Percentiles rank a stretch among this genome's conserved stretches.
These are phyloP conservation scores for Inonotus hispidus DNA, from an alignment of 1,284 basidiomycete species.

Conservation along the genomic window DNA sequence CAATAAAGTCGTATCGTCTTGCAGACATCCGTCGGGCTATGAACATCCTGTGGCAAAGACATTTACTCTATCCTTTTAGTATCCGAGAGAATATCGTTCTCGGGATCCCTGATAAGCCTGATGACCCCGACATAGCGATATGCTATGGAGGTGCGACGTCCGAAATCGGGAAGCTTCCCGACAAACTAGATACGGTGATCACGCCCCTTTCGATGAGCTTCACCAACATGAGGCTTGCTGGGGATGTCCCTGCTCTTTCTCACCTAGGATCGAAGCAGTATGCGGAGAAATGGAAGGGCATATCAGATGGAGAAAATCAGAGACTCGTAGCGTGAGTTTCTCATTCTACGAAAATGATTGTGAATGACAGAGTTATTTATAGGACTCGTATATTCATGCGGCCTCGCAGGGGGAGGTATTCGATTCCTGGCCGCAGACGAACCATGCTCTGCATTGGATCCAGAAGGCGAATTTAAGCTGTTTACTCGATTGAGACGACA, in stretches of 20 bases:
- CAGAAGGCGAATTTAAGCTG: conserved; percentile 43
- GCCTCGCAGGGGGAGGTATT: conserved; percentile 37
- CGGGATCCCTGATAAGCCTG: conserved; percentile 22
- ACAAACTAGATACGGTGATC: conserved; percentile 33
- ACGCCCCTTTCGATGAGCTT: conserved; percentile 24
- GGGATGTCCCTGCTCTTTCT: background rate
- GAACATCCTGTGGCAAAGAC: conserved; percentile 35
- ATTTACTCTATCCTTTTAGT: conserved; percentile 37
- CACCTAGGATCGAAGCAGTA: conserved; percentile 11
- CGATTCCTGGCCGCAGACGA: conserved; percentile 47
- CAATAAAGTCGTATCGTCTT: conserved; percentile 27
- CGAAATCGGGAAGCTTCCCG: conserved; percentile 30
- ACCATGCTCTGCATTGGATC: conserved; percentile 49
- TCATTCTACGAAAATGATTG: background rate
- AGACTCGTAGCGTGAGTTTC: conserved; percentile 28
- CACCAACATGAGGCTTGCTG: background rate
- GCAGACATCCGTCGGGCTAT: conserved; percentile 31
- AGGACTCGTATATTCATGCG: conserved; percentile 40
- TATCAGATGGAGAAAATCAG: conserved; percentile 38
- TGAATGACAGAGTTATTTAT: background rate
- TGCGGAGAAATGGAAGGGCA: conserved; percentile 31
- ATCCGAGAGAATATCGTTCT: conserved; percentile 38
- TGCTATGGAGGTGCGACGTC: conserved; percentile 31
- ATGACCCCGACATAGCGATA: conserved; percentile 31
- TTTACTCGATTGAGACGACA: conserved; percentile 47